phyloP scores from a whole-genome alignment of 2,329 filamentous ascomycete species.

The Pseudocercospora musae region DNA sequence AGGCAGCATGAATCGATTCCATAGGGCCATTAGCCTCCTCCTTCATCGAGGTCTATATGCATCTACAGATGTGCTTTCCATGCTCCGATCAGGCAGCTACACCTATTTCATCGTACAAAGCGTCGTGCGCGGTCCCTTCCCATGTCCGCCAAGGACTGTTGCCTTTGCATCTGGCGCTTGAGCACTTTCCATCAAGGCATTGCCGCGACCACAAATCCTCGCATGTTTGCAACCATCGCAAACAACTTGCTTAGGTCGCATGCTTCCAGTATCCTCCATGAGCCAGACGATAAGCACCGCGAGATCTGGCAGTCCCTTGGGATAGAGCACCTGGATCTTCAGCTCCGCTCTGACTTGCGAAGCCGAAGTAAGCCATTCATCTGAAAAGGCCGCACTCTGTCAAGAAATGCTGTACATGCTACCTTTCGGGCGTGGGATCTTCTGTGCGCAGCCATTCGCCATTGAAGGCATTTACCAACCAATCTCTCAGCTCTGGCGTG shows the following conservation, averaged over 20 bases:
- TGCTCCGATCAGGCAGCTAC: neutral
- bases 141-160: neutral
- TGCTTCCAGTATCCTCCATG: neutral
- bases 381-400: neutral
- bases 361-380: neutral
- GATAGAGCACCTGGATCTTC: neutral
- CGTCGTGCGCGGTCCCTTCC: neutral
- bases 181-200: neutral
- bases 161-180: neutral
- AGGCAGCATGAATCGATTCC: neutral
- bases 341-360: neutral
- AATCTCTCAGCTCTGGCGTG: conserved; percentile 68
- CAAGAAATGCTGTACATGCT: conserved; percentile 10
- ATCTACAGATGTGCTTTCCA: neutral
- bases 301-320: neutral
- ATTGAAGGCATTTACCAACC: conserved; percentile 97
- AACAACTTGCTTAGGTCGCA: neutral
- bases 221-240: too few species aligned
- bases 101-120: neutral
- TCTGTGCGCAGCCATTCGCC: conserved; percentile 76
- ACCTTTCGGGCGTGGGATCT: conserved; percentile 48
- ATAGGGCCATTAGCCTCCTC: neutral
- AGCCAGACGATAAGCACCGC: too few species aligned
- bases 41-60: neutral
- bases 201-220: neutral